Evolutionary conservation across 2,329 filamentous ascomycete genomes (phyloP), one percentile per base, ranked within the genome.

Genomic region (Pseudopyricularia cyperi): DNA sequence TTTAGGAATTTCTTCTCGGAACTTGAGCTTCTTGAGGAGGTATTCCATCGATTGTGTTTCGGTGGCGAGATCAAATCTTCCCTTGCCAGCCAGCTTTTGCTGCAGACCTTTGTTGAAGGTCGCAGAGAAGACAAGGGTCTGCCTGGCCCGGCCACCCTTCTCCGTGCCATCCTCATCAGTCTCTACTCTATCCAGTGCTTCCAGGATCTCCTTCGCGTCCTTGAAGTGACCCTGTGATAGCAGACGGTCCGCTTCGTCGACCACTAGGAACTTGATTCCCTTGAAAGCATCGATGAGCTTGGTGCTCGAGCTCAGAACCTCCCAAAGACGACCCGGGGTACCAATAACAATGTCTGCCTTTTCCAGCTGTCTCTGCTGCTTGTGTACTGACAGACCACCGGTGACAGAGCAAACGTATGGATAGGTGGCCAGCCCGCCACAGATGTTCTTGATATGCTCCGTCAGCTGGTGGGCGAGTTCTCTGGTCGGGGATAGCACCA

Each of bases 71-170:
- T 85, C 78, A 55, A 74, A 78, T 53, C 79, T 82, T 19, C 77
- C 75, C 64, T 89, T 94, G 26, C 88, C 86, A 1, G 87, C 82
- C 12, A 98, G 76, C 65, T 96, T 97, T 59, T 91, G 87, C 64
- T 97, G 91, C 30, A 98, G 70, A 1, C 84, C 83, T 62, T 90
- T 91, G 63, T 95, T 87, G 66, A 98, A 95, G 0, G 93, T 98
- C 0, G 93, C 93, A 0, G 93, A 97, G 66, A 98, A 98, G 19
- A 98, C 89, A 0, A 98, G 77, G 0, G 90, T 97, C 63, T 98
- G 93, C 39, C 91, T 74, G 15, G 77, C 62, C 11, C 66, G 57
- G 7, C 66, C 60, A 0, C 71, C 66, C 11, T 75, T 72, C 3
- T 76, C 71, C 1, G 72, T 72, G 7, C 72, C 69, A 0, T 72